Evolutionary conservation across 2,329 filamentous ascomycete genomes (phyloP), one percentile per base, ranked within the genome.

Genomic region (Sphaerulina musiva): DNA sequence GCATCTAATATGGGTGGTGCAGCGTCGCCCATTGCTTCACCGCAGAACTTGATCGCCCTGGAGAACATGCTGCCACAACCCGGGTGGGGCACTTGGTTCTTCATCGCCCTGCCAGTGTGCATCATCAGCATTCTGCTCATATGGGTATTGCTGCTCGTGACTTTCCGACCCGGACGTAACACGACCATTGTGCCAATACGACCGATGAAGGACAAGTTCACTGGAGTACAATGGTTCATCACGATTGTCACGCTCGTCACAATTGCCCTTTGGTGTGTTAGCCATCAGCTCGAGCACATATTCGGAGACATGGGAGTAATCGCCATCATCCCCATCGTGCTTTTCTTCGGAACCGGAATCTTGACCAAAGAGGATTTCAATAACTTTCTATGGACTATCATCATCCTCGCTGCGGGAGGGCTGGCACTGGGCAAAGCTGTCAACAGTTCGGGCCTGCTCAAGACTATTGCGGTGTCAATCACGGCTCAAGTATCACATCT

Each of bases 351-450:
- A 51, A 91, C 90, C 1, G 93, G 93, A 9, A 92, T 97, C 62
- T 78, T 98, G 32, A 97, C 91, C 46, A 98, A 97, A 73, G 93
- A 97, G 73, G 93, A 98, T 73, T 98, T 98, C 70, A 98, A 98
- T 77, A 98, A 98, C 72, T 98, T 98, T 72, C 86, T 96, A 39
- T 98, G 93, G 93, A 98, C 95, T 17, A 98, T 98, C 72, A 96
- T 98, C 72, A 97, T 98, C 66, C 84, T 98, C 17, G 93, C 93
- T 0, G 92, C 93, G 0, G 93, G 93, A 45, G 93, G 93, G 6
- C 76, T 98, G 34, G 90, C 90, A 1, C 82, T 98, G 0, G 93
- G 93, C 53, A 96, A 95, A 70, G 88, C 92, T 0, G 93, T 98
- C 55, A 92, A 90, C 59, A 93, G 89, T 0, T 97, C 92, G 0